Evolutionary conservation across 2,329 filamentous ascomycete genomes (phyloP), one percentile per base, ranked within the genome.

Genomic region (Xylariaceae sp.): DNA sequence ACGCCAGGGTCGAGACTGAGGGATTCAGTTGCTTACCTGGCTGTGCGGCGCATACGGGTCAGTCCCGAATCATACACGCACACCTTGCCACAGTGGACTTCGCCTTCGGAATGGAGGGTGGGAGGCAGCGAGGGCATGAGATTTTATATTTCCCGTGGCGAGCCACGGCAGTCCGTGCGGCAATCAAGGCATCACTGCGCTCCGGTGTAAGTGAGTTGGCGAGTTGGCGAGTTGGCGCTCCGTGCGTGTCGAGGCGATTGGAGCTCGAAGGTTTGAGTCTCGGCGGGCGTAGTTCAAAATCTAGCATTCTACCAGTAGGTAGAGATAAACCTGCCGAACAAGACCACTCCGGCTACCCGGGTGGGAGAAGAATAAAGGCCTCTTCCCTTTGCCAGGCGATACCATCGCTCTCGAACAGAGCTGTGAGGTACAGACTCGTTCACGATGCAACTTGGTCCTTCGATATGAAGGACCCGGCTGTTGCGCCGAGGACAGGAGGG

Each of bases 401-500:
- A 9, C 27, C 19, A 29, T 72, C 70, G 4, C 49, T 48, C 2
- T 56, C 49, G 61, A 83, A 80, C 60, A 74, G 77, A 0, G 50
- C 50, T 1, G 63, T 64, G 27, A 83, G 69, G 39, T 50, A 64
- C 0, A 26, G 19, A 7, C 43, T 70, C 60, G 66, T 80, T 78
- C 60, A 80, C 76, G 40, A 80, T 69, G 0, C 42, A 41, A 0
- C 60, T 59, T 2, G 73, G 69, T 0, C 80, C 80, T 5, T 72
- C 73, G 64, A 83, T 73, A 53, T 79, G 71, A 6, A 83, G 69
- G 0, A 80, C 77, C 2, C 80, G 75, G 5, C 74, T 76, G n/a
- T 68, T 55, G 19, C 19, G 19, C 19, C 19, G 19, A 19, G 19
- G 19, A 0, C 62, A 59, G 19, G 70, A 60, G 0, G 53, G 46